Conservation (phyloP, 2,329 filamentous ascomycete species). For the Tolypocladium nubicola region DNA sequence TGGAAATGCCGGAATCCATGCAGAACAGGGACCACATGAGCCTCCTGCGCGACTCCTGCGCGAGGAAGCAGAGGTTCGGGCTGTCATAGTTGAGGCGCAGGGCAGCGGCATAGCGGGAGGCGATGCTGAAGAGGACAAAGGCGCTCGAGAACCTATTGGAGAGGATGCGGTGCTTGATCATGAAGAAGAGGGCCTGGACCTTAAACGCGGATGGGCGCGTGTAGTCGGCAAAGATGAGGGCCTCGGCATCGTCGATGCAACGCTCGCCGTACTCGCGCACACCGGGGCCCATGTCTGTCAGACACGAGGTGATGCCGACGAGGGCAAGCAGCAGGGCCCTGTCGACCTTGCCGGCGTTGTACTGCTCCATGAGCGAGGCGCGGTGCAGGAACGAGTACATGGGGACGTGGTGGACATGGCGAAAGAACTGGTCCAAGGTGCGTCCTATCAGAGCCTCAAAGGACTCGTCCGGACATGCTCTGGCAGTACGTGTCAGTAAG, state of each 20-base stretch:
- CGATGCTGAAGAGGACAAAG: slow-evolving; percentile 32
- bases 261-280: slow-evolving; percentile 40
- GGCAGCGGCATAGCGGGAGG: slow-evolving; percentile 30
- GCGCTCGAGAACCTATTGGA: slow-evolving; percentile 32
- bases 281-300: slow-evolving; percentile 43
- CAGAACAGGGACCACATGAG: slow-evolving; percentile 35
- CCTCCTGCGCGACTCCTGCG: slow-evolving; percentile 30
- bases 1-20: slow-evolving; percentile 29
- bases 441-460: slow-evolving; percentile 39
- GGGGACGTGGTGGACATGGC: slow-evolving; percentile 47
- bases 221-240: slow-evolving; percentile 39
- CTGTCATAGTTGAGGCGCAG: slow-evolving; percentile 32
- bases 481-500: slow-evolving; percentile 4
- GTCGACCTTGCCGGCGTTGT: slow-evolving; percentile 46
- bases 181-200: slow-evolving; percentile 35
- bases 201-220: slow-evolving; percentile 46
- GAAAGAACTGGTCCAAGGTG: slow-evolving; percentile 47
- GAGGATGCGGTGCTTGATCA: slow-evolving; percentile 34
- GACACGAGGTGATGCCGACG: slow-evolving; percentile 43
- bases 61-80: slow-evolving; percentile 26
- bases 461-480: slow-evolving; percentile 27
- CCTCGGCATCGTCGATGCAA: slow-evolving; percentile 45
- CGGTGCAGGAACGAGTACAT: slow-evolving; percentile 49
- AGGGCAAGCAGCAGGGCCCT: slow-evolving; percentile 41
- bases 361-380: slow-evolving; percentile 48